Conservation (phyloP, 1,284 basidiomycete genomes). For the Irpex sp. region DNA sequence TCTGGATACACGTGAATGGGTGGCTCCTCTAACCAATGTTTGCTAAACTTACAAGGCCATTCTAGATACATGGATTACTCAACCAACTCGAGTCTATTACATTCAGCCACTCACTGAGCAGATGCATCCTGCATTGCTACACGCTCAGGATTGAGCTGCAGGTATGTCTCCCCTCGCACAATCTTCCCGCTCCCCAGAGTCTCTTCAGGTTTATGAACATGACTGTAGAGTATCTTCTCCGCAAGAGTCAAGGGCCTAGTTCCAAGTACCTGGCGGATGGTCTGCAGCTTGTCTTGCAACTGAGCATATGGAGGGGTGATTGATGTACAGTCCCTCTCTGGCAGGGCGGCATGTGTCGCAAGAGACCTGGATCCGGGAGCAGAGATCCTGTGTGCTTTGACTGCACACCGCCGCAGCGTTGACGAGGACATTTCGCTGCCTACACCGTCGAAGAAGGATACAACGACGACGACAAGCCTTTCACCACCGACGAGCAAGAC, state of each 20-base stretch:
- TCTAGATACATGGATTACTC: slow-evolving; percentile 31
- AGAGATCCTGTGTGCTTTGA: slow-evolving; percentile 7
- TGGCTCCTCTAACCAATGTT: not conserved
- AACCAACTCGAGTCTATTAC: not conserved
- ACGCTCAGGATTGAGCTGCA: slow-evolving; percentile 88
- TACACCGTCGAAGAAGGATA: not conserved
- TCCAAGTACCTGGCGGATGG: slow-evolving; percentile 69
- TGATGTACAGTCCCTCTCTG: slow-evolving; percentile 69
- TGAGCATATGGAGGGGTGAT: slow-evolving; percentile 88
- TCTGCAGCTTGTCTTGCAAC: slow-evolving; percentile 73
- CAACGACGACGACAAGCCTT: not conserved
- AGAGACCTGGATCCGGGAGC: slow-evolving; percentile 30
- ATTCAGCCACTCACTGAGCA: slow-evolving; percentile 70
- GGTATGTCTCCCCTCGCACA: slow-evolving; percentile 85
- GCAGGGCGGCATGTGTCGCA: slow-evolving; percentile 50
- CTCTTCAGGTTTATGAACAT: slow-evolving; percentile 80
- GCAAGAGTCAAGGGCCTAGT: slow-evolving; percentile 82
- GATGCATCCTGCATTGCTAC: slow-evolving; percentile 99
- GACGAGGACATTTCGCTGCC: slow-evolving; percentile 11
- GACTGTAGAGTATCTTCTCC: slow-evolving; percentile 98
- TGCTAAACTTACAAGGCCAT: slow-evolving; percentile 66
- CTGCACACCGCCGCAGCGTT: slow-evolving; percentile 11
- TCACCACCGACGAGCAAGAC: not conserved
- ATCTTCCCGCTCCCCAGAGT: slow-evolving; percentile 64
- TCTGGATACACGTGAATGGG: slow-evolving; percentile 34